These are phyloP conservation scores for Salix arbutifolia DNA, from an alignment of 345 rosid species.

Conservation along the genomic window DNA sequence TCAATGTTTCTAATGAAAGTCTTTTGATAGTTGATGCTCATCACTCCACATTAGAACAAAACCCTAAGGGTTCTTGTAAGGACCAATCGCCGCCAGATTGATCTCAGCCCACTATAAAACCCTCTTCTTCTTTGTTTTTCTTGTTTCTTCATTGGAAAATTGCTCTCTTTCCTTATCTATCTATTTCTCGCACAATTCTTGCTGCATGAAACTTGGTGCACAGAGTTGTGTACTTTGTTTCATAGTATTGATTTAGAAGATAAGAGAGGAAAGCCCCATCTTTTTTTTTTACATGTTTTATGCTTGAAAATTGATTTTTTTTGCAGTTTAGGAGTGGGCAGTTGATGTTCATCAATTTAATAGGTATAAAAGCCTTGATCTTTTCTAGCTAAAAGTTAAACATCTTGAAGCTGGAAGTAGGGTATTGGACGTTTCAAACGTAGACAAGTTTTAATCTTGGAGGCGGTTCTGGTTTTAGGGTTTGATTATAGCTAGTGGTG, in stretches of 20 bases:
- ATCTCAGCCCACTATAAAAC: conserved; percentile 37
- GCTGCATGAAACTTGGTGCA: conserved; percentile 18
- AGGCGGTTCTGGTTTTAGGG: conserved; percentile 17
- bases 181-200: neutral
- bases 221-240: conserved; percentile 3
- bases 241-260: neutral
- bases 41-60: conserved; percentile 32
- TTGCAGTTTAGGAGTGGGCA: conserved; percentile 17
- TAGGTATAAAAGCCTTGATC: conserved; percentile 39
- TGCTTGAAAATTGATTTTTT: conserved; percentile 8
- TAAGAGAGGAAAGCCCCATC: neutral
- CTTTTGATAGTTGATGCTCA: conserved; percentile 3
- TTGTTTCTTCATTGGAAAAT: neutral
- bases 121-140: neutral
- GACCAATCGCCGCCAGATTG: conserved; percentile 75
- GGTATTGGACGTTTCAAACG: conserved; percentile 5
- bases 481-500: conserved; percentile 23
- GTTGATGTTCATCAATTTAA: neutral
- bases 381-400: conserved; percentile 22
- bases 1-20: conserved; percentile 29
- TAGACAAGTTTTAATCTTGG: conserved; percentile 28
- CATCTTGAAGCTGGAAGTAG: conserved; percentile 33
- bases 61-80: conserved; percentile 93
- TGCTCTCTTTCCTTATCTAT: neutral
- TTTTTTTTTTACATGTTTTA: conserved; percentile 7